These are phyloP conservation scores for Aspergillus ochraceus DNA, from an alignment of 2,329 filamentous ascomycete genomes.

Conservation along the genomic window DNA sequence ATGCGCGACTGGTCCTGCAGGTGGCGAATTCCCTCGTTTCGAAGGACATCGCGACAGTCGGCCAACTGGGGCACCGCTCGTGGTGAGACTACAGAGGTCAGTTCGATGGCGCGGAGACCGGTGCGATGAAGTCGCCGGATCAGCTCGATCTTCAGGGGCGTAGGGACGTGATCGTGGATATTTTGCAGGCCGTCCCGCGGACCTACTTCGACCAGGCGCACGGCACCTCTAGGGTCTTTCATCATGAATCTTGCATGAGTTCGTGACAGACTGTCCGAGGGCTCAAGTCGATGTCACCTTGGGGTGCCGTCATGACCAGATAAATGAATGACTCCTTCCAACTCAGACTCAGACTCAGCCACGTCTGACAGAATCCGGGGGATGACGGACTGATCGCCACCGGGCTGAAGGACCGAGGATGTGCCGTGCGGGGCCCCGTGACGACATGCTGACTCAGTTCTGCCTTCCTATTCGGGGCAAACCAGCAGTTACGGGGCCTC, in stretches of 20 bases:
- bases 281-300: no score
- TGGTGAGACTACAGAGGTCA: conserved; percentile 78
- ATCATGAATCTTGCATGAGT: neutral
- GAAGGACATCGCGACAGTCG: conserved; percentile 30
- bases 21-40: conserved; percentile 45
- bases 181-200: conserved; percentile 87
- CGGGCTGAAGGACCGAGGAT: no score
- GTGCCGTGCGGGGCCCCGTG: no score
- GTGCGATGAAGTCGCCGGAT: conserved; percentile 68
- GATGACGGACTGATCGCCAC: no score
- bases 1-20: conserved; percentile 44
- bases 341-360: no score
- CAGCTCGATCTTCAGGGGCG: conserved; percentile 73
- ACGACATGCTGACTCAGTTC: no score
- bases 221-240: conserved; percentile 19
- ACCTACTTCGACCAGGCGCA: conserved; percentile 76
- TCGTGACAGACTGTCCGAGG: no score
- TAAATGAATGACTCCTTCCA: no score
- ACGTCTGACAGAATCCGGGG: no score
- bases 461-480: no score
- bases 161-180: conserved; percentile 69
- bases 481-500: no score
- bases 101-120: conserved; percentile 73
- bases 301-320: no score
- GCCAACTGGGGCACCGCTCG: conserved; percentile 80